Evolutionary conservation across 2,329 filamentous ascomycete genomes (phyloP).

Genomic region (Falciphora oryzae): DNA sequence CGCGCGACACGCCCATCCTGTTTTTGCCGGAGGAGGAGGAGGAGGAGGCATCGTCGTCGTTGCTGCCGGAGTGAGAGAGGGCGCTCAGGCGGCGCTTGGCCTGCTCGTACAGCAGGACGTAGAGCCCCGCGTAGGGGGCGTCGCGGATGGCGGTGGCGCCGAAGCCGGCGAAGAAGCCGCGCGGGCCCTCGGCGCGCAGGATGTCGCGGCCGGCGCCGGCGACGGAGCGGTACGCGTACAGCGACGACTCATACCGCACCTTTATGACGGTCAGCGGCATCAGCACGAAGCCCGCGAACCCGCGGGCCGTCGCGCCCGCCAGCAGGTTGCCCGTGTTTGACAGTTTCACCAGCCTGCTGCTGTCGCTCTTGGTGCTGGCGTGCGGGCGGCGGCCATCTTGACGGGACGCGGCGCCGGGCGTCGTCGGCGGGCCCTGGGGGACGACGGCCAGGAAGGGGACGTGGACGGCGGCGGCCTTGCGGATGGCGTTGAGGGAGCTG

Average conservation of each 20-base stretch:
- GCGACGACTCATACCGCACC: constrained; percentile 85
- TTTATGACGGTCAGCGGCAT: constrained; percentile 98
- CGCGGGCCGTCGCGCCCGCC: constrained; percentile 78
- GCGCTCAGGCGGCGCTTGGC: constrained; percentile 58
- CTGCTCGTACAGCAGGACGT: constrained; percentile 90
- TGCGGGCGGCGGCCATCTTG: constrained; percentile 13
- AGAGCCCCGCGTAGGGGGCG: constrained; percentile 93
- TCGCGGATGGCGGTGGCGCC: constrained; percentile 90
- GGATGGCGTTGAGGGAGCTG: constrained; percentile 75
- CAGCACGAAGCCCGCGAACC: constrained; percentile 80
- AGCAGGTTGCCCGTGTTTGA: constrained; percentile 79
- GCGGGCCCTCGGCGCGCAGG: constrained; percentile 61
- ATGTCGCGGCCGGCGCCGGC: constrained; percentile 70
- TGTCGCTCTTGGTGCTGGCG: constrained; percentile 28
- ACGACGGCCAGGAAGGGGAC: constrained; percentile 20
- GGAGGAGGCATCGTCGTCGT: constrained; percentile 3
- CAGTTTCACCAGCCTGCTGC: constrained; percentile 73
- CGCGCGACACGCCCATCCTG: constrained; percentile 34
- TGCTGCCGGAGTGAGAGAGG: constrained; percentile 15
- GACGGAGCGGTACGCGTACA: constrained; percentile 79
- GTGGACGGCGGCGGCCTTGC: constrained; percentile 52
- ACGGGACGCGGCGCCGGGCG: constrained; percentile 10
- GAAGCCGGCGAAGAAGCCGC: constrained; percentile 89
- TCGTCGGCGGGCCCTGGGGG: background rate
- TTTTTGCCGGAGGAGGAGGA: no score